Conservation (phyloP, 371 early-diverging fungal species). For the Saksenaea vasiformis region DNA sequence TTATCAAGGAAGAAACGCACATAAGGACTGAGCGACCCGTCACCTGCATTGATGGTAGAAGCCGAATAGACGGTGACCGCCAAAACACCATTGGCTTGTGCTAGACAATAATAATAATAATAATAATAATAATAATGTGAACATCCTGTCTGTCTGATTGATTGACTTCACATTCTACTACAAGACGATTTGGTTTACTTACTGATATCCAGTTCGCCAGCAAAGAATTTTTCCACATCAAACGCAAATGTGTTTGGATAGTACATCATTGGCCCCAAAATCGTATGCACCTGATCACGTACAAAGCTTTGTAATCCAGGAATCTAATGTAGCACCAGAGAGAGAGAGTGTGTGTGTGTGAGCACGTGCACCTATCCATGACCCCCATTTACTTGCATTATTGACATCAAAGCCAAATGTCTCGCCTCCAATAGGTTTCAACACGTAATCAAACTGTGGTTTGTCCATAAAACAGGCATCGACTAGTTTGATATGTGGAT, state of each 20-base stretch:
- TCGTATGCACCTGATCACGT: conserved; percentile 75
- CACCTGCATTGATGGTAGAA: conserved; percentile 74
- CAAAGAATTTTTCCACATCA: conserved; percentile 82
- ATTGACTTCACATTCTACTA: no score
- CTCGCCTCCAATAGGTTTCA: conserved; percentile 92
- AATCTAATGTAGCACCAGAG: no score
- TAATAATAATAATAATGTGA: no score
- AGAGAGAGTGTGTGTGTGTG: no score
- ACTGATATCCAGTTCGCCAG: conserved; percentile 60
- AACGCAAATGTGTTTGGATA: conserved; percentile 81
- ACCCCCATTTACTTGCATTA: conserved; percentile 44
- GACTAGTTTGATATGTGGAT: conserved; percentile 89
- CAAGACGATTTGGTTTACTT: conserved; percentile 3
- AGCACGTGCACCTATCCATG: background rate
- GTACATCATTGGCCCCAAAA: conserved; percentile 82
- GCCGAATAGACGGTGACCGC: conserved; percentile 78
- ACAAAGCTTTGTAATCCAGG: conserved; percentile 85
- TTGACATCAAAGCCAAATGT: conserved; percentile 85
- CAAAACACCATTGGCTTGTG: conserved; percentile 84
- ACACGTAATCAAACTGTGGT: conserved; percentile 91
- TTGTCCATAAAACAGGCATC: conserved; percentile 87
- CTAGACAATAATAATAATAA: no score
- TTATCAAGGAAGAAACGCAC: conserved; percentile 74
- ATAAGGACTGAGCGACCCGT: conserved; percentile 85
- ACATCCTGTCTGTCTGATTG: no score